A percentile compares a stretch with the other conserved stretches of the same genome.
Evolutionary conservation across 129 eudicot species (phyloP).

Genomic region (Flaveria brownii): DNA sequence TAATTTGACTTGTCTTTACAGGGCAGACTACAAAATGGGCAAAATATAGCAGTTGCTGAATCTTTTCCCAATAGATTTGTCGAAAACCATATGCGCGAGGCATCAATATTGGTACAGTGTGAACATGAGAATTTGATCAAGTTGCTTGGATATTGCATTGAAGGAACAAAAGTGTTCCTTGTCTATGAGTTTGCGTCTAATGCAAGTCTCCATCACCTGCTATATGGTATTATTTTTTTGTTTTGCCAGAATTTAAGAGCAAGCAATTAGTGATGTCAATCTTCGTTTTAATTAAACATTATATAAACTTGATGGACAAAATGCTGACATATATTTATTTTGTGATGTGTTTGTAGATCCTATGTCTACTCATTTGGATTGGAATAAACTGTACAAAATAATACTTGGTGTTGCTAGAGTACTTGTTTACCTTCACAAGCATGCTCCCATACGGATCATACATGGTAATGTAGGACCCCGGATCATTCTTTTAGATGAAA

Average conservation of each 20-base stretch:
- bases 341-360: constrained; percentile 13
- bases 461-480: neutral
- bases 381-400: constrained; percentile 20
- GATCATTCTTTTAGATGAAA: constrained; percentile 18
- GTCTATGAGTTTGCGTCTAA: constrained; percentile 2
- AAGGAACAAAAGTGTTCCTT: constrained; percentile 2
- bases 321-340: neutral
- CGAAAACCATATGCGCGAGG: neutral
- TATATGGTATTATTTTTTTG: constrained; percentile 17
- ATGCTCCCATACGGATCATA: constrained; percentile 12
- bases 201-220: constrained; percentile 1
- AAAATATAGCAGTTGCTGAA: neutral
- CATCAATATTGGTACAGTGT: neutral
- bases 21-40: constrained; percentile 23
- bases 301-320: neutral
- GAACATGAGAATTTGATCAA: constrained; percentile 24
- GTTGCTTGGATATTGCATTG: constrained; percentile 24
- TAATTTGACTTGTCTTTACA: constrained; percentile 12
- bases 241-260: neutral
- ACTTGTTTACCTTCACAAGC: constrained; percentile 30
- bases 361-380: neutral
- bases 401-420: constrained; percentile 27
- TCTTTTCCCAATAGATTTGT: neutral
- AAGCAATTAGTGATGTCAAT: neutral
- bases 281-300: neutral